Percentiles rank a stretch among this genome's conserved stretches.
These are phyloP conservation scores for Aspergillus baeticus DNA, from an alignment of 495 filamentous ascomycete species.

Conservation along the genomic window DNA sequence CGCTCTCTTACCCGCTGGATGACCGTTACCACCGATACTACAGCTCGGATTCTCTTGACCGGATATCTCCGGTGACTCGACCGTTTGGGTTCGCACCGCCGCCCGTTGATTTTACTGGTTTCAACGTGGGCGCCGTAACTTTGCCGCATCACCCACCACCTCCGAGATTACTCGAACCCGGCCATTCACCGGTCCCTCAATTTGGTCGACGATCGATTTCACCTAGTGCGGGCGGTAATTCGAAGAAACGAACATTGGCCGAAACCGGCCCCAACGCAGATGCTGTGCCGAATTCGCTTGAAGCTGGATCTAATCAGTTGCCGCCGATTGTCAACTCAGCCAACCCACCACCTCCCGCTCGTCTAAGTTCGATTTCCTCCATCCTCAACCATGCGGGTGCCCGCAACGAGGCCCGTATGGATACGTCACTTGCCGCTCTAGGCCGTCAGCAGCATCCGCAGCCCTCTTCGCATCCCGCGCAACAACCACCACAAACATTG, in stretches of 20 bases:
- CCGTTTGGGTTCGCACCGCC: constrained; percentile 41
- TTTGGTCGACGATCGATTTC: constrained; percentile 41
- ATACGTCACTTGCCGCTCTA: constrained; percentile 43
- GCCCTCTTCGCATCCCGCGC: constrained; percentile 24
- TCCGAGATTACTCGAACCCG: constrained; percentile 42
- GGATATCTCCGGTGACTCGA: constrained; percentile 30
- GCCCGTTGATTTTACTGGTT: constrained; percentile 53
- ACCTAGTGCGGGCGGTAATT: constrained; percentile 32
- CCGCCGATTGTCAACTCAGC: constrained; percentile 45
- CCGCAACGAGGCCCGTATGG: constrained; percentile 47
- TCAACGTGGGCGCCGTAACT: constrained; percentile 34
- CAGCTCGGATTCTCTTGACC: constrained; percentile 35
- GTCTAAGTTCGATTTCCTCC: constrained; percentile 76
- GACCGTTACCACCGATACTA: constrained; percentile 50
- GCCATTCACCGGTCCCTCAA: constrained; percentile 33
- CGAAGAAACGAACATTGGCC: constrained; percentile 46
- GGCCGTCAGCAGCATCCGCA: constrained; percentile 28
- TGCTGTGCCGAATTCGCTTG: constrained; percentile 30
- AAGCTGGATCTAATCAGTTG: constrained; percentile 43
- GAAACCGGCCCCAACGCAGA: constrained; percentile 33
- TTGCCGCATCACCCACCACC: constrained; percentile 39
- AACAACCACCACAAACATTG: constrained; percentile 30
- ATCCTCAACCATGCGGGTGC: constrained; percentile 62
- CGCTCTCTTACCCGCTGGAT: constrained; percentile 57
- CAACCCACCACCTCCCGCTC: constrained; percentile 44